Evolutionary conservation across 352 stramenopile species (phyloP).

Genomic region (Phytophthora ohioensis): DNA sequence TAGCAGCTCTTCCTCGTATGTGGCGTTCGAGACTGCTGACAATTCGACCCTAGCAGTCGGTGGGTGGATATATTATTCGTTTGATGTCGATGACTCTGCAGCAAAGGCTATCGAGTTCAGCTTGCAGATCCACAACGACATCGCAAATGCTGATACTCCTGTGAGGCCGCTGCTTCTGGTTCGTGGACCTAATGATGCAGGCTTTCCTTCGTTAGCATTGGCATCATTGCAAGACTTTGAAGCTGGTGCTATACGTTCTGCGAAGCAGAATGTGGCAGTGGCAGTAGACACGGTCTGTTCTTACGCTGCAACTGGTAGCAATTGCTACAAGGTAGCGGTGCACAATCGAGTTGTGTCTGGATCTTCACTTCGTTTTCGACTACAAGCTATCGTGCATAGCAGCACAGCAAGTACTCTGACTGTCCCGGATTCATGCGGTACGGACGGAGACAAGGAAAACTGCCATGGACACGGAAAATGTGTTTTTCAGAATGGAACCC

Average conservation of each 20-base stretch:
- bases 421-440: conserved; percentile 7
- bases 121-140: conserved; percentile 56
- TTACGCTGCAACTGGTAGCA: conserved; percentile 34
- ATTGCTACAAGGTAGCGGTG: conserved; percentile 80
- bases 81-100: conserved; percentile 61
- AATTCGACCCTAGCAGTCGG: conserved; percentile 49
- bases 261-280: conserved; percentile 52
- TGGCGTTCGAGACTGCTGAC: conserved; percentile 35
- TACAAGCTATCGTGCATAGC: conserved; percentile 52
- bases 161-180: conserved; percentile 67
- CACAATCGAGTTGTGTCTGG: conserved; percentile 73
- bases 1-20: conserved; percentile 31
- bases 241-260: conserved; percentile 31
- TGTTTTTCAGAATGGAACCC: conserved; percentile 34
- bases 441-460: conserved; percentile 35
- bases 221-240: conserved; percentile 65
- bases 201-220: conserved; percentile 60
- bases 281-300: conserved; percentile 57
- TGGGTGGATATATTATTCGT: conserved; percentile 71
- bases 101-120: conserved; percentile 57
- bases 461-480: conserved; percentile 68
- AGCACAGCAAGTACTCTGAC: conserved; percentile 18
- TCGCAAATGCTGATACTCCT: conserved; percentile 44
- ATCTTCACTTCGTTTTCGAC: conserved; percentile 47
- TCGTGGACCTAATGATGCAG: conserved; percentile 53